Evolutionary conservation across 1,139 yeast genomes (phyloP).

Genomic region (Spencermartinsiella ligniputridi): DNA sequence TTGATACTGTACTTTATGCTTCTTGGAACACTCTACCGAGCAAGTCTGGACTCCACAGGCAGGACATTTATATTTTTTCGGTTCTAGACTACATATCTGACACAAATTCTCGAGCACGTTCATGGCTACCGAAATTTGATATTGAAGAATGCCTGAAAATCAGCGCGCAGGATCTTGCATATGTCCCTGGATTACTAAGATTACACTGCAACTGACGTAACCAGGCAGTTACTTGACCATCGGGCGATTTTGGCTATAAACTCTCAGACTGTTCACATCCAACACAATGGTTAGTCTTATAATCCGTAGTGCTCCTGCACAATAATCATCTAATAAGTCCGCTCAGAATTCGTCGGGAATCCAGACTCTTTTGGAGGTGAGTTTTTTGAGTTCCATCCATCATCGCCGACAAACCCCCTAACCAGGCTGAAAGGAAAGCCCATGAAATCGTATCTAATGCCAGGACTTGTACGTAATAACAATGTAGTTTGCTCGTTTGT

Average conservation of each 20-base stretch:
- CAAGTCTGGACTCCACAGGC: constrained; percentile 69
- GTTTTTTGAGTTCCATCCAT: too few relatives aligned
- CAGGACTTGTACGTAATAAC: constrained; percentile 51
- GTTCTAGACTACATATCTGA: constrained; percentile 19
- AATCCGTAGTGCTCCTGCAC: not conserved
- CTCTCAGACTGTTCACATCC: too few relatives aligned
- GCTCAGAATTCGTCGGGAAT: constrained; percentile 42
- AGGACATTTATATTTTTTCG: constrained; percentile 75
- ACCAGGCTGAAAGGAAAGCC: constrained; percentile 88
- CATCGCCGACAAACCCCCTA: too few relatives aligned
- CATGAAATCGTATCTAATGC: constrained; percentile 92
- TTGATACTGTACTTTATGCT: constrained; percentile 57
- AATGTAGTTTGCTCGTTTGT: not conserved
- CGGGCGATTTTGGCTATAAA: too few relatives aligned
- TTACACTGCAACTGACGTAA: too few relatives aligned
- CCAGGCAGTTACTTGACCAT: too few relatives aligned
- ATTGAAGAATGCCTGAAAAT: not conserved
- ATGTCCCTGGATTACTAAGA: not conserved
- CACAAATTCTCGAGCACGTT: constrained; percentile 12
- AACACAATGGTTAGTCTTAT: not conserved
- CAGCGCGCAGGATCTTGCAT: not conserved
- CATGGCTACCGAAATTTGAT: constrained; percentile 7
- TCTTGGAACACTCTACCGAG: constrained; percentile 61
- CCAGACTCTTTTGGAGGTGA: constrained; percentile 39
- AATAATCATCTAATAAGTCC: constrained; percentile 26